Base-by-base conservation (phyloP, 345 rosid genomes). In the Acer saccharum region DNA sequence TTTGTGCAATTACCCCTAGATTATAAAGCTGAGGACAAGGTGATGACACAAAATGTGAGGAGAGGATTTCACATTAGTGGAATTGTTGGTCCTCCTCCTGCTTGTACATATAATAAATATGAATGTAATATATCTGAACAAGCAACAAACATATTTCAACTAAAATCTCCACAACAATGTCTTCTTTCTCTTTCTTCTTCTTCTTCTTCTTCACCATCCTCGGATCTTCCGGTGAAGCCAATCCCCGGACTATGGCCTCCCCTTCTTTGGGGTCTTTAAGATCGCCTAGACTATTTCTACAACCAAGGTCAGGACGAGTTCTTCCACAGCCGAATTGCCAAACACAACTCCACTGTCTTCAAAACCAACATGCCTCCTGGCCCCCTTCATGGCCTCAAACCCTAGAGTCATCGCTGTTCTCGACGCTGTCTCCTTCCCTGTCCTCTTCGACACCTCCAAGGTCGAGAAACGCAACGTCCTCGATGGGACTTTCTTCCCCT, bases 351-450 rank as follows among this genome's bases (percentile, higher is more conserved):
- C 72, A 88, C 89, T 0, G 71, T 88, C 43, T 71, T 86, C 77
- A 75, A 44, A 48, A 79, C 86, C 48, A 86, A 88, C 76, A 84
- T 88, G 86, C 89, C 91, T 16, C 90, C 89, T 10, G 90, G 90
- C 17, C 90, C n/a, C 87, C 5, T 88, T 88, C 82, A 79, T 86
- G 65, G 25, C 90, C 13, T 58, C 60, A 7, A 57, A 73, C 72
- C 69, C 89, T 9, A 72, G 27, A 0, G 89, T 86, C 23, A 44
- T 86, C 1, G 68, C 83, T 6, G 52, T 86, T 10, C 89, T 86
- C 13, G 89, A 88, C 12, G 79, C 86, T 3, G 16, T 72, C 68
- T 86, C 89, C 10, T 88, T 88, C 57, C 83, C 84, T 0, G 6
- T 86, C 77, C 88, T 88, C 21, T 81, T 86, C 58, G 91, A 86